Percentiles rank a stretch among this genome's conserved stretches.
phyloP scores from a whole-genome alignment of 305 asterid species.

The Striga hermonthica region DNA sequence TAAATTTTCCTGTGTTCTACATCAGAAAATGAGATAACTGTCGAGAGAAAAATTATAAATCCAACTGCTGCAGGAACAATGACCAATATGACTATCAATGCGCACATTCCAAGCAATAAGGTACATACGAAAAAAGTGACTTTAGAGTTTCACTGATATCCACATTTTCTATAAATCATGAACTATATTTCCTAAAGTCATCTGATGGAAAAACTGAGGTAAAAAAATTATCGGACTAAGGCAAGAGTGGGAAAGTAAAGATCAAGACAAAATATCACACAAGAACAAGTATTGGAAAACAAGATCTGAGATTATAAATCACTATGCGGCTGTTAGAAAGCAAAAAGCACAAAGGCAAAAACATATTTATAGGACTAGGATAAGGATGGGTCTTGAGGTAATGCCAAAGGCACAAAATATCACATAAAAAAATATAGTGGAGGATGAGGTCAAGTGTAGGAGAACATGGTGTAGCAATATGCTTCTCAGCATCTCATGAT shows the following conservation, averaged over 20 bases:
- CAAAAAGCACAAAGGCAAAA: neutral
- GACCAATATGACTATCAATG: constrained; percentile 6
- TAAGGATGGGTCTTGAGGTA: constrained; percentile 2
- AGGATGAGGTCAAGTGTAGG: constrained; percentile 10
- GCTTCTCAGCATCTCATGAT: neutral
- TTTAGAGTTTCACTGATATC: constrained; percentile 18
- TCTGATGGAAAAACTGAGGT: neutral
- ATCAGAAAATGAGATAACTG: neutral
- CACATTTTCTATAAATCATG: constrained; percentile 10
- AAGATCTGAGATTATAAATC: neutral
- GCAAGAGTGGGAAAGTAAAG: constrained; percentile 6
- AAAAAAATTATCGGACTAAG: neutral
- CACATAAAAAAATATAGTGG: constrained; percentile 5
- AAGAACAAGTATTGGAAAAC: constrained; percentile 14
- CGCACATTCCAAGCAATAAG: constrained; percentile 14
- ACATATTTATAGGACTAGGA: neutral
- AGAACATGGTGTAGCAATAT: neutral
- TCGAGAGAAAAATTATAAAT: constrained; percentile 20
- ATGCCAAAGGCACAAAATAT: constrained; percentile 12
- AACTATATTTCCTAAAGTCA: constrained; percentile 4
- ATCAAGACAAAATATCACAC: constrained; percentile 1
- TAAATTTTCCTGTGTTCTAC: constrained; percentile 18
- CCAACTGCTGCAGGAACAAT: neutral
- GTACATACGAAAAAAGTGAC: constrained; percentile 2
- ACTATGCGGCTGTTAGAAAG: too few relatives aligned